Evolutionary conservation across 2,329 filamentous ascomycete species (phyloP), one percentile per base, ranked within the genome.

Genomic region (Zarea fungicola): DNA sequence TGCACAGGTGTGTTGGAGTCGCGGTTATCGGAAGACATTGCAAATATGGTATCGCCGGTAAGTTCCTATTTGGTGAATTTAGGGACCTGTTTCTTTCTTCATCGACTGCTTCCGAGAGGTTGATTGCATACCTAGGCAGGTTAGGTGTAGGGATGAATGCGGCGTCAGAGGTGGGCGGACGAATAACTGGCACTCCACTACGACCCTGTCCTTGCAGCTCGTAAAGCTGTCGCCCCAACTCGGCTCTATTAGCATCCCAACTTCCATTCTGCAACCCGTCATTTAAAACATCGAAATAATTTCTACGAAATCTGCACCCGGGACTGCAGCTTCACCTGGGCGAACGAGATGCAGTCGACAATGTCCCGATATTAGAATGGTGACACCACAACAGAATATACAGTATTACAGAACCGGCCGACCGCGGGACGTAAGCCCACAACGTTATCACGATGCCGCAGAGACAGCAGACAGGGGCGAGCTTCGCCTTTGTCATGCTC

Each of bases 371-470:
- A 34, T 10, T 48, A 48, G 45, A 48, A 26, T 41, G 45, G 36
- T 41, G 45, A 35, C 34, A 28, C 21, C 23, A 21, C 28, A 26
- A 48, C 13, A 45, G 23, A 31, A 26, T 26, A 19, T 19, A 41
- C 14, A 22, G n/a, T 11, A 29, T 31, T n/a, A n/a, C n/a, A n/a
- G n/a, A n/a, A n/a, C n/a, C n/a, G 32, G 25, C 41, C 40, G 26
- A 43, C 28, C 25, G 26, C 18, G 26, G 35, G 35, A 47, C n/a
- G n/a, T n/a, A n/a, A 28, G 26, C 44, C 35, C n/a, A 32, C 44
- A 48, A 57, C 58, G 56, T 50, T 53, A 54, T 22, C 61, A 67
- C 61, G 63, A 77, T 77, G 73, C 66, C 74, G 56, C 69, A 64
- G 52, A 63, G 67, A 48, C 74, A 72, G 58, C 73, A 75, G 51